Conservation (phyloP, 176 grass and related monocot species). For the Carex pumila region DNA sequence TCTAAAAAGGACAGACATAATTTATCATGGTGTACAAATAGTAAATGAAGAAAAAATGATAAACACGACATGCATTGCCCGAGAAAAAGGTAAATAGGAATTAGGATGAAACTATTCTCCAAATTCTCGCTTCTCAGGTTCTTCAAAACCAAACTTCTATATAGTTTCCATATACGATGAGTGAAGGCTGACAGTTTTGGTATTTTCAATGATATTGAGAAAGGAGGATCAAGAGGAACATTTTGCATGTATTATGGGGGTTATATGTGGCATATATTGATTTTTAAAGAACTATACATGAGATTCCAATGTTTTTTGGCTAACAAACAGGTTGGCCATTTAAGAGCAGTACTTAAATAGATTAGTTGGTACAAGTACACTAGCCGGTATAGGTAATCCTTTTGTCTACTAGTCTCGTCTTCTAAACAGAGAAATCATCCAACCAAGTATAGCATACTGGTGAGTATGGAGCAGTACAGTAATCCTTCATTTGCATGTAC, state of each 20-base stretch:
- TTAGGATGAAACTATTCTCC: neutral
- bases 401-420: neutral
- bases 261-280: neutral
- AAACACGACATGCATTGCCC: neutral
- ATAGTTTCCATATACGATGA: neutral
- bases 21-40: neutral
- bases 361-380: neutral
- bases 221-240: neutral
- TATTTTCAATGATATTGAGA: neutral
- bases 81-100: neutral
- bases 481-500: neutral
- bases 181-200: neutral
- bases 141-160: neutral
- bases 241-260: neutral
- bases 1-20: neutral
- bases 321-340: neutral
- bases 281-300: neutral
- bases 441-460: neutral
- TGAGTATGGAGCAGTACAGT: neutral
- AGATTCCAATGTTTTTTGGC: neutral
- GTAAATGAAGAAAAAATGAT: neutral
- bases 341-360: neutral
- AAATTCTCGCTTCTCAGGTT: neutral
- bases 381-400: neutral
- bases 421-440: neutral